Evolutionary conservation across 306 rosid species (phyloP), one percentile per base, ranked within the genome.

Genomic region (Hippophae tibetana): DNA sequence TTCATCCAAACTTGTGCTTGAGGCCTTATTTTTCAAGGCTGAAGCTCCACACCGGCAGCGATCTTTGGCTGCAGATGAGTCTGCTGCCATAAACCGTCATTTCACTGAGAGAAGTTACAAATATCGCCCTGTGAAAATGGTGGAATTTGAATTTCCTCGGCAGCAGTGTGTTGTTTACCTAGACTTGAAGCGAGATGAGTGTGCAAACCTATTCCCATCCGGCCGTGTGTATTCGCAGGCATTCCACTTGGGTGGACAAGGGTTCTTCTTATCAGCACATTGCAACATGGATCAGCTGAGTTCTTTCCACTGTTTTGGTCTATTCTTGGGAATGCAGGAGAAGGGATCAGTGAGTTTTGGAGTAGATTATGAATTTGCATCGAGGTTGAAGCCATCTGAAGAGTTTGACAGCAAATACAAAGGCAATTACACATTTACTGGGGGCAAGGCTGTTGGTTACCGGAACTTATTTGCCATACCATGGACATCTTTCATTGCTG

Each of bases 231-330:
- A 93, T 82, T 93, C 99, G 13, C 99, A 93, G 76, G 99, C 99
- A 52, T 93, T 93, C 73, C 95, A 93, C 74, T 74, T 93, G 80
- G 99, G 99, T 3, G 99, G 97, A 9, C 97, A 93, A 71, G 99
- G 99, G 31, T 93, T 93, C 74, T 93, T 93, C 65, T 86, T 93
- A 1, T 93, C 99, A 12, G 97, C 99, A 1, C 99, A 93, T 71
- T 93, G 99, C 79, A 88, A 93, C 83, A 88, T 93, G 99, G 97
- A 93, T 75, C 99, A 93, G 71, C 95, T 86, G 65, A 80, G 90
- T 61, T 86, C 97, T 42, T 88, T 86, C 80, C 95, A 88, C 54
- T 93, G 99, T 73, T 93, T 93, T 57, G 99, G 99, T 31, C 81
- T 93, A 38, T 93, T 93, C 63, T 31, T 93, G 58, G 99, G 99